Percentiles rank a stretch among this genome's conserved stretches.
These are phyloP conservation scores for Aspergillus pseudoviridinutans DNA, from an alignment of 2,329 filamentous ascomycete species.

Conservation along the genomic window DNA sequence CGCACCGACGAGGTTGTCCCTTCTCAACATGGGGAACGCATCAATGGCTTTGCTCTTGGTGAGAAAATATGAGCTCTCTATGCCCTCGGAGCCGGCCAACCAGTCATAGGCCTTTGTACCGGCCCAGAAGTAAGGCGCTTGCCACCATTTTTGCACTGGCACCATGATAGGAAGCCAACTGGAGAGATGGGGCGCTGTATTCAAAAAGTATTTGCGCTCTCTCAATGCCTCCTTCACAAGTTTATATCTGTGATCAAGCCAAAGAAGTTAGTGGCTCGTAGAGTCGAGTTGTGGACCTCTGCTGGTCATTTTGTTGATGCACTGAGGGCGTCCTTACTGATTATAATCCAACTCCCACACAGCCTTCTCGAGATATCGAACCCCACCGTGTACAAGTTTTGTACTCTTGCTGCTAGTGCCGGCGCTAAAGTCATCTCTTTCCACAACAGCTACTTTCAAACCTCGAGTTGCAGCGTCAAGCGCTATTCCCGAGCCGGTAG, in stretches of 20 bases:
- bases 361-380: constrained; percentile 81
- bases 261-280: constrained; percentile 1
- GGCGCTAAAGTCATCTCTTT: constrained; percentile 77
- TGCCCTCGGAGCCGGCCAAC: constrained; percentile 78
- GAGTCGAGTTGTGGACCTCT: neutral
- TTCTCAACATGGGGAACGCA: constrained; percentile 84
- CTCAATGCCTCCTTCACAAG: constrained; percentile 77
- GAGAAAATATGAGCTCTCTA: constrained; percentile 84
- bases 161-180: constrained; percentile 80
- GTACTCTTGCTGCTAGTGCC: constrained; percentile 85
- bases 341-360: constrained; percentile 81
- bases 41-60: constrained; percentile 82
- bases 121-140: constrained; percentile 69
- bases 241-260: constrained; percentile 45
- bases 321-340: constrained; percentile 50
- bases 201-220: constrained; percentile 77
- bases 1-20: constrained; percentile 71
- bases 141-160: constrained; percentile 77
- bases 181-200: constrained; percentile 77
- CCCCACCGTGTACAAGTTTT: constrained; percentile 80
- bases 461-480: constrained; percentile 76
- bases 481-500: constrained; percentile 75
- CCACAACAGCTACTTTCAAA: constrained; percentile 73
- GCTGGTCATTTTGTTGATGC: neutral
- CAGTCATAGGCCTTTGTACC: constrained; percentile 80